phyloP scores from a whole-genome alignment of 176 grass and related monocot genomes.

The Stipa capillata region DNA sequence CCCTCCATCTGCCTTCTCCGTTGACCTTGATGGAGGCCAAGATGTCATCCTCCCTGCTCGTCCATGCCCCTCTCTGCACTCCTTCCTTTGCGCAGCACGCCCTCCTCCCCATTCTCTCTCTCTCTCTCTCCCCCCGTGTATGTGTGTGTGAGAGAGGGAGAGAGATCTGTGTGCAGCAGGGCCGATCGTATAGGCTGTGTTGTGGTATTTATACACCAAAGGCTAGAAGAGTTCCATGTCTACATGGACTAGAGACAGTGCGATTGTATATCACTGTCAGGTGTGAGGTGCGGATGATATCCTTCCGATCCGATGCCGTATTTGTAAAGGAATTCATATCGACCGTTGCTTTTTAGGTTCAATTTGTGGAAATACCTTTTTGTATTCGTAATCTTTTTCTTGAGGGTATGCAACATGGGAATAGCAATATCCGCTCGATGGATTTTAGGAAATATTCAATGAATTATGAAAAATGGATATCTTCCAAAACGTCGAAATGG shows the following conservation, averaged over 20 bases:
- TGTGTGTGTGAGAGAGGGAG: neutral
- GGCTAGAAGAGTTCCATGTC: neutral
- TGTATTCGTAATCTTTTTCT: too few relatives aligned
- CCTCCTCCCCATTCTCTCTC: conserved; percentile 51
- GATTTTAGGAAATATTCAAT: too few relatives aligned
- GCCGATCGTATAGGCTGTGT: neutral
- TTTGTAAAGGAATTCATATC: neutral
- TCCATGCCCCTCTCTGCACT: conserved; percentile 66
- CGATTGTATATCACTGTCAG: neutral
- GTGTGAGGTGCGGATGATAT: neutral
- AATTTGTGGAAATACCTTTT: too few relatives aligned
- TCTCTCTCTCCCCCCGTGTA: neutral
- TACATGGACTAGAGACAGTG: neutral
- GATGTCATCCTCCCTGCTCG: conserved; percentile 47
- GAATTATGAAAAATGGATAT: too few relatives aligned
- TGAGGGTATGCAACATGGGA: too few relatives aligned
- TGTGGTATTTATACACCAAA: neutral
- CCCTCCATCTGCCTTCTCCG: conserved; percentile 71
- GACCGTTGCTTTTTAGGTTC: neutral
- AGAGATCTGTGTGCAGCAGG: neutral
- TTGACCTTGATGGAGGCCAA: conserved; percentile 57
- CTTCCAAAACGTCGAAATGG: too few relatives aligned
- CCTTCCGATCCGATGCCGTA: neutral
- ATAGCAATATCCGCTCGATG: too few relatives aligned
- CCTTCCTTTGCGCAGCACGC: conserved; percentile 73